Evolutionary conservation across 148 eudicot species (phyloP).

Genomic region (Suaeda aralocaspica): DNA sequence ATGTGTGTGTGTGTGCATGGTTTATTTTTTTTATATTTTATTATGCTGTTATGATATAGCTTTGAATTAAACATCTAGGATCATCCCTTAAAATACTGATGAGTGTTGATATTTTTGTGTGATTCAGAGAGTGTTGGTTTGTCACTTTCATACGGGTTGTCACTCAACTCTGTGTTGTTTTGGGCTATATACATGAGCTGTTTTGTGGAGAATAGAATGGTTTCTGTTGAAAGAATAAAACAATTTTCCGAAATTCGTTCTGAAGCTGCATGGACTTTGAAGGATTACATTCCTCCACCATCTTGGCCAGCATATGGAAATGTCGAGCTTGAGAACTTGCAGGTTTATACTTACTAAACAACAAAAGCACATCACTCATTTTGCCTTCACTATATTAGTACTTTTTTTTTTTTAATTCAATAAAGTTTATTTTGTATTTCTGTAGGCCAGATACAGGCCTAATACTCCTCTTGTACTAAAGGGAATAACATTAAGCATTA

Average conservation of each 20-base stretch:
- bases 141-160: constrained; percentile 85
- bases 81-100: too few species aligned
- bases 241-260: constrained; percentile 74
- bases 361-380: neutral
- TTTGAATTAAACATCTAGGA: too few species aligned
- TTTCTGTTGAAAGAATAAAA: constrained; percentile 90
- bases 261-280: constrained; percentile 75
- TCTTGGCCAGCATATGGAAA: constrained; percentile 78
- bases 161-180: constrained; percentile 65
- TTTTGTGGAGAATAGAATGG: constrained; percentile 85
- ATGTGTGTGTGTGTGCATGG: too few species aligned
- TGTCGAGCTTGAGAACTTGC: constrained; percentile 60
- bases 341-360: constrained; percentile 34
- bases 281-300: constrained; percentile 56
- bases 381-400: neutral
- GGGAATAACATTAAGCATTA: constrained; percentile 68
- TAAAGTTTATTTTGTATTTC: neutral
- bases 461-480: constrained; percentile 82
- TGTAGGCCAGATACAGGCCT: constrained; percentile 85
- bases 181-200: constrained; percentile 71
- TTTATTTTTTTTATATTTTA: too few species aligned
- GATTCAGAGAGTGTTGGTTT: constrained; percentile 80
- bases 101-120: constrained; percentile 1
- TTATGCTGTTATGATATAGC: too few species aligned
- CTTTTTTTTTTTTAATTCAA: neutral